A percentile compares a stretch with the other conserved stretches of the same genome.
Conservation (phyloP, 768 basidiomycete genomes). For the Collybia sordida region DNA sequence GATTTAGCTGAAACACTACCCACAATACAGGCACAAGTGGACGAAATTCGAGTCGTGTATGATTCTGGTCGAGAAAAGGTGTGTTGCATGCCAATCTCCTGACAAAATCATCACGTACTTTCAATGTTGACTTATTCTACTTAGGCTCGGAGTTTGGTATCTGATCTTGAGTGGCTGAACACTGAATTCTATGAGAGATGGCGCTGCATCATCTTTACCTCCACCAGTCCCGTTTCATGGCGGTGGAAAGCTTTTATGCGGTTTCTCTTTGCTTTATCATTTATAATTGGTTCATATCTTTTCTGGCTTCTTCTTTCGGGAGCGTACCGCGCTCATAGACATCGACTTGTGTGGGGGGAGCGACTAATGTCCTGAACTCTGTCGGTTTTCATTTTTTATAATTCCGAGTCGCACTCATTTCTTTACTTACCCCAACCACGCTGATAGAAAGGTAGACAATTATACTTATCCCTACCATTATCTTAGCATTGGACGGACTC, state of each 20-base stretch:
- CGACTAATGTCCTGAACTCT: constrained; percentile 60
- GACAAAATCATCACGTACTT: neutral
- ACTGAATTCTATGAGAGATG: constrained; percentile 77
- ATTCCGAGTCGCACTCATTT: too few relatives aligned
- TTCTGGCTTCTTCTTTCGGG: constrained; percentile 62
- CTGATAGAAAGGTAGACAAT: too few relatives aligned
- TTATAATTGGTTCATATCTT: constrained; percentile 59
- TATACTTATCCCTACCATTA: too few relatives aligned
- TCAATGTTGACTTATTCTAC: constrained; percentile 4
- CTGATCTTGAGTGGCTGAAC: constrained; percentile 72
- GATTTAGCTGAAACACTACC: constrained; percentile 63
- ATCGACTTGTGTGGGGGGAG: constrained; percentile 79
- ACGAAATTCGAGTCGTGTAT: constrained; percentile 63
- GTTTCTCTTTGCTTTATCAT: constrained; percentile 52
- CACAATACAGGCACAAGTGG: constrained; percentile 57
- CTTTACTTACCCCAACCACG: too few relatives aligned
- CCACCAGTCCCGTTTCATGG: constrained; percentile 69
- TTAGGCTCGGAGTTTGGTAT: constrained; percentile 66
- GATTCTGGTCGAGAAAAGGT: constrained; percentile 73
- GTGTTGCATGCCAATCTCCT: constrained; percentile 11
- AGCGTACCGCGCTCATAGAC: constrained; percentile 71
- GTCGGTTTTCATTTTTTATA: neutral
- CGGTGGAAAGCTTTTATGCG: constrained; percentile 70
- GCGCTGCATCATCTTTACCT: constrained; percentile 72
- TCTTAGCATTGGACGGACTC: too few relatives aligned